These are phyloP conservation scores for Botrytis byssoidea DNA, from an alignment of 2,329 filamentous ascomycete species.

Conservation along the genomic window DNA sequence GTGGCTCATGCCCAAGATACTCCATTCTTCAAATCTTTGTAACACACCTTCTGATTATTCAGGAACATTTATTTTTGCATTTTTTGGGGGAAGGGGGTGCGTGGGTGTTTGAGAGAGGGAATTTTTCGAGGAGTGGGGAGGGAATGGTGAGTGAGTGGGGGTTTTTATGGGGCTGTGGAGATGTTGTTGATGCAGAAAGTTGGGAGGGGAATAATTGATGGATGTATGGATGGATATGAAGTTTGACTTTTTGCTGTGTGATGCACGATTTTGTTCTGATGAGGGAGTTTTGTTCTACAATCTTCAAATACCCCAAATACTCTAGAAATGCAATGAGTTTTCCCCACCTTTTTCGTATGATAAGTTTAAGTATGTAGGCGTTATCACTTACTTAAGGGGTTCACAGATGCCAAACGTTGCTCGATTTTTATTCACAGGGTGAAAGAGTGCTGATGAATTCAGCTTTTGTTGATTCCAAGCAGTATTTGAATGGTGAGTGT, in stretches of 20 bases:
- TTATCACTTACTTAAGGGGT: too few species aligned
- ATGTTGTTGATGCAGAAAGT: too few species aligned
- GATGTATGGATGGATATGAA: not conserved
- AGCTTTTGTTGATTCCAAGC: too few species aligned
- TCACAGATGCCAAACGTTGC: not conserved
- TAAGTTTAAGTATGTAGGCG: too few species aligned
- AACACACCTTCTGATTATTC: constrained; percentile 37
- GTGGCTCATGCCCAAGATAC: constrained; percentile 48
- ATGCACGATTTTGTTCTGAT: not conserved
- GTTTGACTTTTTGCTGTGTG: not conserved
- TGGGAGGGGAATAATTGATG: not conserved
- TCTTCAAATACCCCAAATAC: too few species aligned
- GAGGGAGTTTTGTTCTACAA: too few species aligned
- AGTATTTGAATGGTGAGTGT: too few species aligned
- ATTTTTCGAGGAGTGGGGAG: not conserved
- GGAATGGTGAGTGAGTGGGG: not conserved
- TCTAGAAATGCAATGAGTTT: not conserved
- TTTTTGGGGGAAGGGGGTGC: not conserved
- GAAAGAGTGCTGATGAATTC: not conserved
- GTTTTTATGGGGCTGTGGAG: not conserved
- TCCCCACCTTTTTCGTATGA: not conserved
- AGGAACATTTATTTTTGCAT: constrained; percentile 29
- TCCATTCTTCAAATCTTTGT: constrained; percentile 55
- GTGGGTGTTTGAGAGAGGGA: rapidly evolving
- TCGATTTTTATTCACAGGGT: too few species aligned